Percentiles rank a stretch among this genome's conserved stretches.
Evolutionary conservation across 352 stramenopile species (phyloP).

Genomic region (Pythium rishiriense): DNA sequence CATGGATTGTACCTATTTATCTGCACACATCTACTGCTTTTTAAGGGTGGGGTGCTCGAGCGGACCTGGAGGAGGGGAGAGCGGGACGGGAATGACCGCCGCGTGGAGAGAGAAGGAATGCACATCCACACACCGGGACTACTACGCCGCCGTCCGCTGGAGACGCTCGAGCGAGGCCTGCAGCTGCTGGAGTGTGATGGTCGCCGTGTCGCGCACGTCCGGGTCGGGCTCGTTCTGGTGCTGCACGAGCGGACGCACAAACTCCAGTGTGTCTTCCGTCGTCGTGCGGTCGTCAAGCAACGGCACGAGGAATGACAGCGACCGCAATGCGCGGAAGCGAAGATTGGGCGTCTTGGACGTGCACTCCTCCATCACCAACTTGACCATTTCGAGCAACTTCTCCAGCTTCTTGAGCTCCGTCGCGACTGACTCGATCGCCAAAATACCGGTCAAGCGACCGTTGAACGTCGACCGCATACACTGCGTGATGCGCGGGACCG

Average conservation of each 20-base stretch:
- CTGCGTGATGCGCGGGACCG: conserved; percentile 51
- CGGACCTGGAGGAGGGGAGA: not conserved
- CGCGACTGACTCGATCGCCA: conserved; percentile 68
- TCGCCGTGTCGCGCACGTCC: conserved; percentile 75
- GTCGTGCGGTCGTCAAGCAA: conserved; percentile 64
- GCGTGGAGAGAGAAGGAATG: not conserved
- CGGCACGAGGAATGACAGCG: conserved; percentile 62
- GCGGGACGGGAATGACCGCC: not conserved
- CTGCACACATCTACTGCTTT: conserved; percentile 19
- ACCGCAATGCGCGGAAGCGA: conserved; percentile 77
- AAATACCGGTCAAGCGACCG: conserved; percentile 61
- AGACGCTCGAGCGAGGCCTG: conserved; percentile 35
- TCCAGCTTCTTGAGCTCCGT: conserved; percentile 61
- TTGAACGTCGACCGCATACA: conserved; percentile 80
- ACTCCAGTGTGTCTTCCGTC: conserved; percentile 73
- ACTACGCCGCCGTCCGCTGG: not conserved
- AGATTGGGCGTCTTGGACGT: conserved; percentile 80
- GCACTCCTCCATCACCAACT: conserved; percentile 72
- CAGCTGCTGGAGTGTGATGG: conserved; percentile 52
- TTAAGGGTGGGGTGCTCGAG: not conserved
- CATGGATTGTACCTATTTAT: conserved; percentile 9
- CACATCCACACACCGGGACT: not conserved
- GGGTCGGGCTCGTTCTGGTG: conserved; percentile 66
- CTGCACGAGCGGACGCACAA: conserved; percentile 62
- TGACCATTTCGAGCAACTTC: conserved; percentile 66